These are phyloP conservation scores for Pseudogymnoascus sp. DNA, from an alignment of 2,329 filamentous ascomycete genomes.

Conservation along the genomic window DNA sequence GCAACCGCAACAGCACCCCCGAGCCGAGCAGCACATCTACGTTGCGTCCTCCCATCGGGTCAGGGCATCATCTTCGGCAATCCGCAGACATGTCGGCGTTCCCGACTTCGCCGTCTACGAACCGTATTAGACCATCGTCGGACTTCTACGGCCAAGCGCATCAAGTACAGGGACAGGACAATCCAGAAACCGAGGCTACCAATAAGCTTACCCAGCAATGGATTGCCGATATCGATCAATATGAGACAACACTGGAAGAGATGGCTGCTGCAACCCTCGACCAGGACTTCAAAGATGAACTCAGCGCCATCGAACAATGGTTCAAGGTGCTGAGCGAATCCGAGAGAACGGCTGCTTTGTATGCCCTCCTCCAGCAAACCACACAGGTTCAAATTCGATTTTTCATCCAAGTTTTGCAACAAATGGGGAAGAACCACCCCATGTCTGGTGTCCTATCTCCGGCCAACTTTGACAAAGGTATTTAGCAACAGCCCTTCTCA, in stretches of 20 bases:
- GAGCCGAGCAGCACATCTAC: slow-evolving; percentile 77
- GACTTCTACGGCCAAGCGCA: slow-evolving; percentile 83
- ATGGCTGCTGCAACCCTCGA: slow-evolving; percentile 98
- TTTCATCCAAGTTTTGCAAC: slow-evolving; percentile 97
- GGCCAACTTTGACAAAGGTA: slow-evolving; percentile 94
- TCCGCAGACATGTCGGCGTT: slow-evolving; percentile 94
- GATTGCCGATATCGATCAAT: slow-evolving; percentile 98
- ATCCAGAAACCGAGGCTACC: slow-evolving; percentile 69
- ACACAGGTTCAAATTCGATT: slow-evolving; percentile 98
- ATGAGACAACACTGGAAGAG: slow-evolving; percentile 96
- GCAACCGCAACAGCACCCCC: slow-evolving; percentile 94
- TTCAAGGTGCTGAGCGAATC: slow-evolving; percentile 96
- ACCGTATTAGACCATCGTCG: slow-evolving; percentile 85
- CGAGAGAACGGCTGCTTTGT: slow-evolving; percentile 89
- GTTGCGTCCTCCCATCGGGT: slow-evolving; percentile 74
- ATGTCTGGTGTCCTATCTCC: slow-evolving; percentile 95
- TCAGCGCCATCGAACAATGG: slow-evolving; percentile 99
- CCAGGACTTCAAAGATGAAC: slow-evolving; percentile 98
- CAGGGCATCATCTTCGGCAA: slow-evolving; percentile 80
- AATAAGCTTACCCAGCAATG: slow-evolving; percentile 96
- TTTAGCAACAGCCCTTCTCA: slow-evolving; percentile 22
- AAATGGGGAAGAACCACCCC: slow-evolving; percentile 97
- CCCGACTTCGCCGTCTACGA: slow-evolving; percentile 58
- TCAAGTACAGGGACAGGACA: slow-evolving; percentile 59
- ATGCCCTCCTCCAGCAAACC: slow-evolving; percentile 93